Evolutionary conservation across 2,329 filamentous ascomycete genomes (phyloP).

Genomic region (Alternaria incomplexa): DNA sequence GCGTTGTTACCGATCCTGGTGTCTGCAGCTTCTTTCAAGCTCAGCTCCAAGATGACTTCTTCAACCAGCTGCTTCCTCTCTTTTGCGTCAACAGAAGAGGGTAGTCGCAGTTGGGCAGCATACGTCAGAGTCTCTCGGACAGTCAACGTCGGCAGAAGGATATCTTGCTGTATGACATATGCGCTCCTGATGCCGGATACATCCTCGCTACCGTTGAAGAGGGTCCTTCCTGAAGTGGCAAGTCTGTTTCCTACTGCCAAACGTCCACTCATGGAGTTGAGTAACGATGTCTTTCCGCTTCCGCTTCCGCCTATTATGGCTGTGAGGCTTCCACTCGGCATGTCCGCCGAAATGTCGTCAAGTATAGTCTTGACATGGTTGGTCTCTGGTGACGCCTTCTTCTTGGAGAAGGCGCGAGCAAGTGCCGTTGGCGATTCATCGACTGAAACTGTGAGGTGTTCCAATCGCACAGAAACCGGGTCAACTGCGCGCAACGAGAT

Average conservation of each 20-base stretch:
- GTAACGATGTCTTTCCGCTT: conserved; percentile 65
- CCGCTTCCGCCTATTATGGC: conserved; percentile 79
- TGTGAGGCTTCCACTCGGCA: conserved; percentile 70
- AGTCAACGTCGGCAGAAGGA: conserved; percentile 74
- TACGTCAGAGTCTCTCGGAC: conserved; percentile 78
- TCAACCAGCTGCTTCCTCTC: conserved; percentile 72
- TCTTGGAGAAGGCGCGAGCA: conserved; percentile 34
- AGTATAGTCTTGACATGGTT: conserved; percentile 60
- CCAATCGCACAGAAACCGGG: conserved; percentile 61
- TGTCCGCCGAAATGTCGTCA: conserved; percentile 67
- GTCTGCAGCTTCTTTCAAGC: conserved; percentile 77
- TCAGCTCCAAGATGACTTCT: conserved; percentile 76
- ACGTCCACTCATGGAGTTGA: conserved; percentile 74
- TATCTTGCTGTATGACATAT: conserved; percentile 79
- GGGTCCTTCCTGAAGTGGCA: conserved; percentile 59
- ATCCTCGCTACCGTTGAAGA: conserved; percentile 66
- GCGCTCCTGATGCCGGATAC: conserved; percentile 62
- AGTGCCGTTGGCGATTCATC: conserved; percentile 59
- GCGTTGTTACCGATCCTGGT: conserved; percentile 74
- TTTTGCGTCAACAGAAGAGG: conserved; percentile 63
- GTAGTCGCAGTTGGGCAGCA: conserved; percentile 73
- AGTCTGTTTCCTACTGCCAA: conserved; percentile 64
- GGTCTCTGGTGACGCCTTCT: conserved; percentile 25
- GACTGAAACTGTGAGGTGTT: conserved; percentile 62
- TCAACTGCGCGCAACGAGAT: conserved; percentile 59